phyloP scores from a whole-genome alignment of 768 basidiomycete species.

The Suillus subluteus region DNA sequence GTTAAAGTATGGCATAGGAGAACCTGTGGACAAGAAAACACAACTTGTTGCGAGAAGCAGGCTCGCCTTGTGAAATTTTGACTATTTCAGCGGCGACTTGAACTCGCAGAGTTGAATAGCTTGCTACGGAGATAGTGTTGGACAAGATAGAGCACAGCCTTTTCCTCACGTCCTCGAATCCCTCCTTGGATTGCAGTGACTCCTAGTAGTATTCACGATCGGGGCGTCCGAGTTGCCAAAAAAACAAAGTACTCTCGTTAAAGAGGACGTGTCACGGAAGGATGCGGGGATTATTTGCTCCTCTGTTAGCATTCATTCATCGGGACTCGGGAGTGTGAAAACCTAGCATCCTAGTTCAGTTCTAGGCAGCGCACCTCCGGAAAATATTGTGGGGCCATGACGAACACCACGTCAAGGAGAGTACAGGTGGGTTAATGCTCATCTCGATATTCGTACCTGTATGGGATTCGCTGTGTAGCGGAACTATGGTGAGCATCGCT shows the following conservation, averaged over 20 bases:
- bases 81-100: neutral
- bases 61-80: neutral
- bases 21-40: too few species aligned
- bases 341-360: neutral
- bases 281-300: neutral
- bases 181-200: neutral
- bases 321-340: neutral
- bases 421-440: neutral
- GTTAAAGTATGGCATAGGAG: too few species aligned
- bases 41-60: neutral
- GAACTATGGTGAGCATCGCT: too few species aligned
- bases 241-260: neutral
- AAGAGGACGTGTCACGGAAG: neutral
- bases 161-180: neutral
- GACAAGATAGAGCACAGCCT: neutral
- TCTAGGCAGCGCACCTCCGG: neutral
- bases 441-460: too few species aligned
- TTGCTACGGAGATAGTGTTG: neutral
- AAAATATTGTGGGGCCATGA: neutral
- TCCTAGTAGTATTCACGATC: neutral
- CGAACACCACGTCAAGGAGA: neutral
- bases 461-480: too few species aligned
- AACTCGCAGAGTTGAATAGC: neutral
- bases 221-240: neutral
- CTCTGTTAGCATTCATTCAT: neutral